These are phyloP conservation scores for Hyphodiscus sp. DNA, from an alignment of 2,329 filamentous ascomycete species.

Conservation along the genomic window DNA sequence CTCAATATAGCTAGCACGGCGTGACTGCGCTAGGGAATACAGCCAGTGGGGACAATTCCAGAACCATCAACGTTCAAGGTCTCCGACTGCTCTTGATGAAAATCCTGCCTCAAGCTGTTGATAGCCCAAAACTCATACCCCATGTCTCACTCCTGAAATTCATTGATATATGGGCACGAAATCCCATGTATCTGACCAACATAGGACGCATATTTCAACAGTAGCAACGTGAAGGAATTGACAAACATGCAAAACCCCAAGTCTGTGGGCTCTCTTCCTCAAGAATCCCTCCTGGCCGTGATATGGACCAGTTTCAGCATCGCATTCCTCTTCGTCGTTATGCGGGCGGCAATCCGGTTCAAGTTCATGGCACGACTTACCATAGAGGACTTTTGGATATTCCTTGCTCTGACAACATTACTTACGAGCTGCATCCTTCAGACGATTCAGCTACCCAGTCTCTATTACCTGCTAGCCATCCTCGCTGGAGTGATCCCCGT, in stretches of 20 bases:
- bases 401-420: slow-evolving; percentile 1
- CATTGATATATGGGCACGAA: background rate
- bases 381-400: slow-evolving; percentile 4
- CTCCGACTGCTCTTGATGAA: background rate
- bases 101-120: background rate
- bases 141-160: background rate
- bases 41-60: background rate
- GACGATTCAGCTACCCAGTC: slow-evolving; percentile 1
- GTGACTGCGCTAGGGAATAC: slow-evolving; percentile 3
- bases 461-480: slow-evolving; percentile 1
- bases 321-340: slow-evolving; percentile 2
- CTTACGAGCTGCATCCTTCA: slow-evolving; percentile 1
- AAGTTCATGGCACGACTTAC: slow-evolving; percentile 1
- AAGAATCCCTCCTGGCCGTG: slow-evolving; percentile 2
- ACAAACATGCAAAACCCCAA: background rate
- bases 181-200: background rate
- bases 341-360: slow-evolving; percentile 1
- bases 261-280: slow-evolving; percentile 2
- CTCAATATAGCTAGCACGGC: background rate
- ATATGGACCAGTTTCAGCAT: slow-evolving; percentile 2
- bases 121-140: background rate
- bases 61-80: background rate
- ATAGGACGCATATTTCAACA: slow-evolving; percentile 1
- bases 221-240: background rate
- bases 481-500: background rate